phyloP scores from a whole-genome alignment of 1,284 basidiomycete genomes.

The Sanghuangporus baumii region DNA sequence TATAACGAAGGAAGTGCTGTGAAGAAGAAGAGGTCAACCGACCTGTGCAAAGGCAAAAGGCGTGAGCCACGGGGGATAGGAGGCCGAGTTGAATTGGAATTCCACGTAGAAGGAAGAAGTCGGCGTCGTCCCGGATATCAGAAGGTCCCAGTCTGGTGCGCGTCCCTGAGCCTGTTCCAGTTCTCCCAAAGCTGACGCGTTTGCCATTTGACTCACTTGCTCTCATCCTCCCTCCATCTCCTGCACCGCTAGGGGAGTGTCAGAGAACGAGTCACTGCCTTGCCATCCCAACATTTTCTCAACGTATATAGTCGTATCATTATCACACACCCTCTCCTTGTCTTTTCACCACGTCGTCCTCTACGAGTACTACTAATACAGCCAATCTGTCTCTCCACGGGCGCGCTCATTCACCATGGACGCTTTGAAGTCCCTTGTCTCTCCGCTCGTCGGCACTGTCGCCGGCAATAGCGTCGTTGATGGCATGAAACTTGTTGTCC shows the following conservation, averaged over 20 bases:
- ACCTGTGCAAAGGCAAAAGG: not conserved
- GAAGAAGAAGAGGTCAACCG: not conserved
- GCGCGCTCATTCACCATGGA: conserved; percentile 44
- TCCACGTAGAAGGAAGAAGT: not conserved
- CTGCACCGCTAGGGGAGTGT: not conserved
- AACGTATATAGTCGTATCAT: not conserved
- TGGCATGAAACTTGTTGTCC: conserved; percentile 80
- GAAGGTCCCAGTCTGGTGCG: not conserved
- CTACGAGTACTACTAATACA: not conserved
- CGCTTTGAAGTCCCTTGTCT: conserved; percentile 73
- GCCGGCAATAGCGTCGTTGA: conserved; percentile 73
- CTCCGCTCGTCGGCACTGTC: conserved; percentile 70
- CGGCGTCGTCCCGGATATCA: not conserved
- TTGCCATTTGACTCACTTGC: not conserved
- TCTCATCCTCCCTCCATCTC: not conserved
- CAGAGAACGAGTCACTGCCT: not conserved
- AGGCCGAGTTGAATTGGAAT: not conserved
- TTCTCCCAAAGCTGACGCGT: not conserved
- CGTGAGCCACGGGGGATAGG: not conserved
- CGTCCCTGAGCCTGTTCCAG: not conserved
- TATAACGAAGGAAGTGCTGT: not conserved
- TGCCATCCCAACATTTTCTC: not conserved
- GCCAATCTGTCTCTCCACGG: not conserved
- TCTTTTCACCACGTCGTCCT: not conserved
- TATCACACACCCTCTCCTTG: not conserved